phyloP scores from a whole-genome alignment of 2,329 filamentous ascomycete genomes.

The Venturia asperata region DNA sequence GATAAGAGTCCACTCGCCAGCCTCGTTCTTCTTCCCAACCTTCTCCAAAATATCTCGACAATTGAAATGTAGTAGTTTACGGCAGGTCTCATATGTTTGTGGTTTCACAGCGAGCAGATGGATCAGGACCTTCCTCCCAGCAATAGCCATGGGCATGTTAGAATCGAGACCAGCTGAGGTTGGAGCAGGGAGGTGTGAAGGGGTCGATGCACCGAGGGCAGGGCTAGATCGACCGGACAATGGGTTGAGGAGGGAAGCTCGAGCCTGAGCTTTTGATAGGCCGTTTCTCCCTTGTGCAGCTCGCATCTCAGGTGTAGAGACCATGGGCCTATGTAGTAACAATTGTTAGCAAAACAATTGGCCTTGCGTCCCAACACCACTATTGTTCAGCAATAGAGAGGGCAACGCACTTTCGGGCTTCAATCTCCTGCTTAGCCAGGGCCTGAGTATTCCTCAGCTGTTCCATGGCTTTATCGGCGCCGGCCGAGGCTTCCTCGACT shows the following conservation, averaged over 20 bases:
- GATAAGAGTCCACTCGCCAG: conserved; percentile 44
- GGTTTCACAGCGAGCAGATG: conserved; percentile 20
- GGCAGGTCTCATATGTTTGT: conserved; percentile 9
- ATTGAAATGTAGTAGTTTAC: conserved; percentile 13
- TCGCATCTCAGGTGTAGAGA: conserved; percentile 16
- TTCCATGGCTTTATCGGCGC: conserved; percentile 53
- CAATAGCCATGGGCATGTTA: conserved; percentile 15
- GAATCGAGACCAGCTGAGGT: conserved; percentile 17
- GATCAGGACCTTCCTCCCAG: conserved; percentile 18
- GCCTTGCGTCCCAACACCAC: conserved; percentile 4
- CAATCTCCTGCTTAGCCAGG: conserved; percentile 52
- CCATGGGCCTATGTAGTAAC: conserved; percentile 15
- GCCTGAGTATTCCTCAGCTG: conserved; percentile 53
- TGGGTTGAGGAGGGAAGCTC: conserved; percentile 14
- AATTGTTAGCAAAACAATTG: conserved; percentile 11
- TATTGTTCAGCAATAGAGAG: conserved; percentile 28
- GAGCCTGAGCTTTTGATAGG: conserved; percentile 13
- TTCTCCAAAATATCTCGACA: conserved; percentile 32
- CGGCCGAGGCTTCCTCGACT: conserved; percentile 48
- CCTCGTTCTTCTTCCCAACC: conserved; percentile 36
- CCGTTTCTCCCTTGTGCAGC: conserved; percentile 9
- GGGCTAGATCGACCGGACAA: conserved; percentile 16
- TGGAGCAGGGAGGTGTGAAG: conserved; percentile 14
- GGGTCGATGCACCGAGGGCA: conserved; percentile 1
- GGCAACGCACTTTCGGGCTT: conserved; percentile 48